Evolutionary conservation across 2,329 filamentous ascomycete genomes (phyloP), one percentile per base, ranked within the genome.

Genomic region (Fusarium ambrosium): DNA sequence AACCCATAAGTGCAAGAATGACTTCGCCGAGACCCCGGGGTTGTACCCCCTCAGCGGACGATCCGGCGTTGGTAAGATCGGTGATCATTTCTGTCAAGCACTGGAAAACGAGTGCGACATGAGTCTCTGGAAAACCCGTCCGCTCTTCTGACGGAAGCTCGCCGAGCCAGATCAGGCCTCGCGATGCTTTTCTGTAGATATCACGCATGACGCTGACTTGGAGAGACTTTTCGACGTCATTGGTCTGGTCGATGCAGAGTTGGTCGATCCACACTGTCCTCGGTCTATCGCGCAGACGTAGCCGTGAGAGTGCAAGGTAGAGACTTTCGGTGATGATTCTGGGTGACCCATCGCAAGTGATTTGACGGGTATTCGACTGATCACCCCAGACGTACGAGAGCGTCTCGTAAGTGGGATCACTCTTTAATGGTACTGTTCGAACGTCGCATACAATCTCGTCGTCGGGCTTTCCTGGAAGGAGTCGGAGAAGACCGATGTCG

Each of bases 321-420:
- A 71, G 66, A 32, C 62, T 69, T n/a, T 36, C 39, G 4, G 69
- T 68, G 5, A 71, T 24, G 14, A 41, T 10, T 8, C 61, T 32
- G 2, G 45, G 18, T 1, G 24, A 39, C 9, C 56, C 58, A 14
- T 61, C 43, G 20, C 61, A 65, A 1, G 53, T 34, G 18, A 71
- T 62, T 18, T 56, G 56, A 6, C 43, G 37, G 3, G 58, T 56
- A 27, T 48, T 43, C 6, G 6, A 29, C 14, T 62, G 29, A 13
- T 68, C 56, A 4, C 69, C 69, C 69, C 69, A 71, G 11, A 58
- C 60, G 18, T 71, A 71, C 14, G 65, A 68, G 10, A 71, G 58
- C 4, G 65, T 66, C 34, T 71, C 69, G 6, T 68, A 69, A 1
- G 6, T 7, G 1, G 69, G 65, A 16, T 59, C 29, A 4, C 37